A percentile compares a stretch with the other conserved stretches of the same genome.
Evolutionary conservation across 1,139 yeast species (phyloP).

Genomic region (Candida sp.): DNA sequence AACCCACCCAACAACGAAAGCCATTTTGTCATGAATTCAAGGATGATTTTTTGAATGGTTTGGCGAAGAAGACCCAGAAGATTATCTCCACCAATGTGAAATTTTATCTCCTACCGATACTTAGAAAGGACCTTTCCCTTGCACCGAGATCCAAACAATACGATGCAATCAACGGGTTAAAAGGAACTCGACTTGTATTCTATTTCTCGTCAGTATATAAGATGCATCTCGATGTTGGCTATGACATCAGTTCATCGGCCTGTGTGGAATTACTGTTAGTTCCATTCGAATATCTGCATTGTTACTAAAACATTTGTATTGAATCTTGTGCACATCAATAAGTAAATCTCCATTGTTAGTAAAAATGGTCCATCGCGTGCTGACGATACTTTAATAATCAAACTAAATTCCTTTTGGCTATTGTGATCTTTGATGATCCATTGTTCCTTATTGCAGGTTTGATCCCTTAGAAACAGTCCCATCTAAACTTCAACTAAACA

Average conservation of each 20-base stretch:
- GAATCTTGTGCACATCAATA: not conserved
- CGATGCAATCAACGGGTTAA: not conserved
- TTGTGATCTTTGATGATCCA: not conserved
- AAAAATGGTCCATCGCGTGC: not conserved
- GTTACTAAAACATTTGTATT: not conserved
- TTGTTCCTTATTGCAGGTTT: not conserved
- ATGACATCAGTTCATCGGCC: not conserved
- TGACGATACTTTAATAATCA: not conserved
- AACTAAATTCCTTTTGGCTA: not conserved
- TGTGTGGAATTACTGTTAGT: not conserved
- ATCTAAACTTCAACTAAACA: not conserved
- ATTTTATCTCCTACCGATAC: not conserved
- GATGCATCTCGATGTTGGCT: not conserved
- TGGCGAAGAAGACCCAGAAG: too few species aligned
- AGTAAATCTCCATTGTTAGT: not conserved
- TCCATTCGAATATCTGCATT: not conserved
- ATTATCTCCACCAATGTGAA: not conserved
- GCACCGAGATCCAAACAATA: not conserved
- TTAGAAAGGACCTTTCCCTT: not conserved
- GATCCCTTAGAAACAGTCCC: not conserved
- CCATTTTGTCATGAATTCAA: too few species aligned
- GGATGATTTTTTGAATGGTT: too few species aligned
- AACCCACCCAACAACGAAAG: too few species aligned
- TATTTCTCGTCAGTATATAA: too few species aligned
- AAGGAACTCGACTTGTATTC: too few species aligned